These are phyloP conservation scores for Asclepias syriaca DNA, from an alignment of 257 asterid genomes.

Conservation along the genomic window DNA sequence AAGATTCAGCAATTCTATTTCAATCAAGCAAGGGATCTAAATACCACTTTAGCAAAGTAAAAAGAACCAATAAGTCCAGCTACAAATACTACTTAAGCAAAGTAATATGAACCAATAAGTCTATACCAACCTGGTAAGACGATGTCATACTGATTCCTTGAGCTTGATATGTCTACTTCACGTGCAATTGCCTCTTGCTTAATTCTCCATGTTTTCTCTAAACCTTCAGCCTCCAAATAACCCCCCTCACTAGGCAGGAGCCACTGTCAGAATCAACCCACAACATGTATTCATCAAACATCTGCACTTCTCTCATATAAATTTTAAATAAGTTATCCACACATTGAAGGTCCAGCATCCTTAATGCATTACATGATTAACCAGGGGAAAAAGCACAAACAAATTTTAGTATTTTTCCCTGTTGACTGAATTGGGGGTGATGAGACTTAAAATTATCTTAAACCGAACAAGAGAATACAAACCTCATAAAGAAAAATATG, in stretches of 20 bases:
- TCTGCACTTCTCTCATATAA: neutral
- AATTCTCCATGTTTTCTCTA: conserved; percentile 87
- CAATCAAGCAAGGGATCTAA: neutral
- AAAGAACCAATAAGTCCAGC: neutral
- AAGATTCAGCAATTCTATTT: neutral
- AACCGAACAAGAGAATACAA: neutral
- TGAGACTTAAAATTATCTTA: neutral
- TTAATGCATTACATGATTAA: neutral
- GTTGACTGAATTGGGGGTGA: neutral
- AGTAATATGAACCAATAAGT: neutral
- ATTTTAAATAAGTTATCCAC: neutral
- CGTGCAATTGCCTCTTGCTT: conserved; percentile 65
- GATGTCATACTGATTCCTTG: conserved; percentile 74
- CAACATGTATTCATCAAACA: neutral
- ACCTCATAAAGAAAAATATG: neutral
- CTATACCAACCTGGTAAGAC: conserved; percentile 76
- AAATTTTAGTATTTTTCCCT: neutral
- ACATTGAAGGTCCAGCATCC: neutral
- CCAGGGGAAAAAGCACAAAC: neutral
- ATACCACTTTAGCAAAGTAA: neutral
- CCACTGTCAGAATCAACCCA: conserved; percentile 46
- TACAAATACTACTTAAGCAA: neutral
- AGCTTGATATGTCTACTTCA: conserved; percentile 72
- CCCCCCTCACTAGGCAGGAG: conserved; percentile 87
- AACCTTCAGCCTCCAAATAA: conserved; percentile 71